Evolutionary conservation across 2,329 filamentous ascomycete genomes (phyloP).

Genomic region (Claviceps purpurea): DNA sequence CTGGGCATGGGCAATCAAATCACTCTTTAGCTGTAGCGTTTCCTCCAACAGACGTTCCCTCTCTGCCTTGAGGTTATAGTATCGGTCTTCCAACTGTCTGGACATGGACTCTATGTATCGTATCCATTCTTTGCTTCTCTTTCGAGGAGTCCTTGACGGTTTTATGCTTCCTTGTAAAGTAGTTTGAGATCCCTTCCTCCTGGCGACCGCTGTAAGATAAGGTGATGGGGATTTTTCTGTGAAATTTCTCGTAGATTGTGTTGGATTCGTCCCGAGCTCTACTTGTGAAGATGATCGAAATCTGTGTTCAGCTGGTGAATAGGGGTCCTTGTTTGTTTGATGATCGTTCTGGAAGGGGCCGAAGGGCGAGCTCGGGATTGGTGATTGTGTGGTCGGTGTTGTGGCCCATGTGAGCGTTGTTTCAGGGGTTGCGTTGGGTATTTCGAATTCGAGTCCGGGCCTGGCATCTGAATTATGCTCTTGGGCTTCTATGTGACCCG

Average conservation of each 20-base stretch:
- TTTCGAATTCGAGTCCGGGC: not conserved
- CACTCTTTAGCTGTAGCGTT: not conserved
- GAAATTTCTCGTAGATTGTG: not conserved
- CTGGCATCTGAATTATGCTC: not conserved
- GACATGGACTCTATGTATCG: not conserved
- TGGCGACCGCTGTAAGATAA: not conserved
- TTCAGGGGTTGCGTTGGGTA: not conserved
- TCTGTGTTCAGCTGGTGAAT: not conserved
- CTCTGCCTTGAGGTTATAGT: not conserved
- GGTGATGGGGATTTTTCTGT: not conserved
- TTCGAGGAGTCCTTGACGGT: not conserved
- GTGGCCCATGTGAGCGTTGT: not conserved
- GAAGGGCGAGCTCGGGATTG: not conserved
- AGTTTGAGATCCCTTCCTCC: not conserved
- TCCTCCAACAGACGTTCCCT: not conserved
- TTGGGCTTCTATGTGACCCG: not conserved
- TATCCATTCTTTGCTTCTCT: not conserved
- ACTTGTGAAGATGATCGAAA: too few species aligned
- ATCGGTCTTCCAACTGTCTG: not conserved
- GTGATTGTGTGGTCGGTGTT: not conserved
- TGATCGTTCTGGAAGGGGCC: too few species aligned
- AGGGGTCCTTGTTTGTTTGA: not conserved
- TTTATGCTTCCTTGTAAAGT: not conserved
- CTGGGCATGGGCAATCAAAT: not conserved
- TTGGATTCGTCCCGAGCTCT: not conserved